Percentiles rank a stretch among this genome's conserved stretches.
Conservation (phyloP, 306 rosid species). For the Ormosia semicastrata region DNA sequence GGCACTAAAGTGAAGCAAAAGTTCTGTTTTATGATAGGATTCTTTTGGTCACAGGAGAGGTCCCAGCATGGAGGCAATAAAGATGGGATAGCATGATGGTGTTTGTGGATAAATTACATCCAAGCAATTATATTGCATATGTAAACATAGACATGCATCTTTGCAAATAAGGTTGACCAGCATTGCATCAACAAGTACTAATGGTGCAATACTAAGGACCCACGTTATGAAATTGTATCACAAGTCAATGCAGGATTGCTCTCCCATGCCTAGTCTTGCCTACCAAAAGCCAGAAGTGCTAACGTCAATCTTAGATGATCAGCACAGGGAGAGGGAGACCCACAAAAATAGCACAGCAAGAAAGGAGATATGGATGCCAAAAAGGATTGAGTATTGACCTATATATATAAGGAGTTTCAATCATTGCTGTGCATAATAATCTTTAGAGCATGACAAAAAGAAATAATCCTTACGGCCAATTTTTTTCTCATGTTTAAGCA, state of each 20-base stretch:
- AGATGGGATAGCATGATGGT: conserved; percentile 44
- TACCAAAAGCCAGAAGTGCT: conserved; percentile 37
- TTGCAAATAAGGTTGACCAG: conserved; percentile 51
- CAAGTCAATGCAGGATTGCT: conserved; percentile 54
- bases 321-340: conserved; percentile 25
- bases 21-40: conserved; percentile 38
- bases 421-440: conserved; percentile 42
- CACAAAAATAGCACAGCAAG: conserved; percentile 20
- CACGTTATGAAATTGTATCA: conserved; percentile 30
- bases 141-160: conserved; percentile 28
- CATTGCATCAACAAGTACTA: conserved; percentile 22
- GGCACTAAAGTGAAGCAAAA: conserved; percentile 44
- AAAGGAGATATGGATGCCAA: conserved; percentile 17
- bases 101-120: conserved; percentile 34
- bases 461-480: background rate
- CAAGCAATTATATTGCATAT: conserved; percentile 39
- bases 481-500: conserved; percentile 17
- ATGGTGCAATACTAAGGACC: conserved; percentile 38
- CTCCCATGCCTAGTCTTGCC: conserved; percentile 19
- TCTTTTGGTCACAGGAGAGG: conserved; percentile 41
- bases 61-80: conserved; percentile 57
- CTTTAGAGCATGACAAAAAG: background rate
- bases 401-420: conserved; percentile 15
- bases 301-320: conserved; percentile 33
- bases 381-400: conserved; percentile 34